Conservation (phyloP, 108 stramenopile genomes). For the Skeletonema menzelii region DNA sequence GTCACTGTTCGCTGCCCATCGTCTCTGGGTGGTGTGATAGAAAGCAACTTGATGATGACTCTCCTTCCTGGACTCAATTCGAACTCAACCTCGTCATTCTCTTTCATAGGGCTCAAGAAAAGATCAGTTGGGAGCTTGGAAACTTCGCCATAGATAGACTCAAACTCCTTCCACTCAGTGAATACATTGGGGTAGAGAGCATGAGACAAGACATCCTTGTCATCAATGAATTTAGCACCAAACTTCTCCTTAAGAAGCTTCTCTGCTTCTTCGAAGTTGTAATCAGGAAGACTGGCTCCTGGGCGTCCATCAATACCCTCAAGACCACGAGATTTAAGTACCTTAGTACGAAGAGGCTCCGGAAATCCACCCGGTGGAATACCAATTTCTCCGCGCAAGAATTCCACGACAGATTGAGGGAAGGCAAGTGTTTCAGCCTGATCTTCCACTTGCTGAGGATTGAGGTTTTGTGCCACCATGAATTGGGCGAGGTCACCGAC, state of each 20-base stretch:
- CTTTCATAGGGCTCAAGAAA: constrained; percentile 85
- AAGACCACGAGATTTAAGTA: constrained; percentile 61
- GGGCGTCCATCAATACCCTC: constrained; percentile 65
- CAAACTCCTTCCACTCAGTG: constrained; percentile 78
- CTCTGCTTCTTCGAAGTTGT: constrained; percentile 61
- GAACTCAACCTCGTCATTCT: constrained; percentile 83
- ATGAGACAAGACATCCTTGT: constrained; percentile 83
- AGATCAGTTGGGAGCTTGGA: constrained; percentile 79
- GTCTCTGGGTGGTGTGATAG: constrained; percentile 55
- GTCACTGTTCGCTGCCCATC: constrained; percentile 69
- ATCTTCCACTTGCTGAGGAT: constrained; percentile 54
- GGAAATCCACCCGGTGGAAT: constrained; percentile 82
- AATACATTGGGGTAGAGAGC: constrained; percentile 90
- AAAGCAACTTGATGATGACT: constrained; percentile 56
- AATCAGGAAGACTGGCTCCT: constrained; percentile 65
- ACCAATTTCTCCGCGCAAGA: constrained; percentile 71
- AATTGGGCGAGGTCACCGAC: constrained; percentile 87
- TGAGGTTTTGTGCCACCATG: constrained; percentile 75
- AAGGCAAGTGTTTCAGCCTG: constrained; percentile 69
- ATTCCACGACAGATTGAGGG: constrained; percentile 80
- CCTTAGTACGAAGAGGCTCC: constrained; percentile 70
- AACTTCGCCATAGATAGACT: constrained; percentile 74
- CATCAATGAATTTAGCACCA: constrained; percentile 62
- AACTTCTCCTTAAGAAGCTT: constrained; percentile 52
- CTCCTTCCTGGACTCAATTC: constrained; percentile 60